Evolutionary conservation across 2,329 filamentous ascomycete species (phyloP).

Genomic region (Triangularia verruculosa): DNA sequence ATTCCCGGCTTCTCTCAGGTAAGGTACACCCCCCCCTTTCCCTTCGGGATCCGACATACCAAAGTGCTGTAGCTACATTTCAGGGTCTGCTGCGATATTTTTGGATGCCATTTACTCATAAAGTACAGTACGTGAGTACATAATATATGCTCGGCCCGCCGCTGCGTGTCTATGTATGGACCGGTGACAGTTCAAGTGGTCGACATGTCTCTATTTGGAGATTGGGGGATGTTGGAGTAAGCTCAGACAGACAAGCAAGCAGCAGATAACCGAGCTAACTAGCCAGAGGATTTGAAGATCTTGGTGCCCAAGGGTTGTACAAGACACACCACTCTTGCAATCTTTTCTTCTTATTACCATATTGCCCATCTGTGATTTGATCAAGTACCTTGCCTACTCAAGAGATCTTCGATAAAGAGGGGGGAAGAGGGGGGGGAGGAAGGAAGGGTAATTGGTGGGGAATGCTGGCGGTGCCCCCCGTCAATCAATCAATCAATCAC

Average conservation of each 20-base stretch:
- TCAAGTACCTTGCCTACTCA: not conserved
- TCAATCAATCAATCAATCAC: not conserved
- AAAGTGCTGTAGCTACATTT: not conserved
- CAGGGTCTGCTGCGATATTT: not conserved
- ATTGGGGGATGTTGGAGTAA: not conserved
- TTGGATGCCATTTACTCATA: not conserved
- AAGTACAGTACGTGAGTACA: no score
- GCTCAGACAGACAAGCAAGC: not conserved
- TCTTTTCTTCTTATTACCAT: not conserved
- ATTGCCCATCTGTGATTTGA: not conserved
- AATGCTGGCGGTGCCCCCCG: not conserved
- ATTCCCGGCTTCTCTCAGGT: not conserved
- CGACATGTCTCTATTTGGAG: not conserved
- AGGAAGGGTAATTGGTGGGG: not conserved
- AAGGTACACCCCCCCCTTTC: not conserved
- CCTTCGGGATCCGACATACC: not conserved
- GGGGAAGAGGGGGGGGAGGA: not conserved
- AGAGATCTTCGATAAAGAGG: not conserved
- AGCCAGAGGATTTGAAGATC: not conserved
- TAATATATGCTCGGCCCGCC: not conserved
- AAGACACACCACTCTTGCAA: not conserved
- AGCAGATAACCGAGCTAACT: not conserved
- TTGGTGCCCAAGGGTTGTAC: not conserved
- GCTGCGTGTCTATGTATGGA: not conserved
- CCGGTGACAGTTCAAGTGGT: not conserved